phyloP scores from a whole-genome alignment of 140 eudicot species.

The Oenanthe javanica region DNA sequence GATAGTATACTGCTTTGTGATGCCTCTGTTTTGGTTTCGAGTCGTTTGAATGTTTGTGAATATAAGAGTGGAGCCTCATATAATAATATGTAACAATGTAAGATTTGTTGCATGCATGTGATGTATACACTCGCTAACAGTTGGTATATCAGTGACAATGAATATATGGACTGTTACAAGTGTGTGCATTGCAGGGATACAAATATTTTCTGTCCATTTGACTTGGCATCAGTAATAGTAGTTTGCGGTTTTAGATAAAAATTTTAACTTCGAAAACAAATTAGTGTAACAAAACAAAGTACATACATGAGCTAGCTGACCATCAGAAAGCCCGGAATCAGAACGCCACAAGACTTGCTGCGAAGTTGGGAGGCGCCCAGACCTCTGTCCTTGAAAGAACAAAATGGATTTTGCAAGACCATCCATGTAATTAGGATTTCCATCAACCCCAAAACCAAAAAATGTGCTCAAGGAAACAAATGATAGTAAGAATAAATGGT shows the following conservation, averaged over 20 bases:
- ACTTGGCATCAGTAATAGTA: background rate
- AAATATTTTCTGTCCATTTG: background rate
- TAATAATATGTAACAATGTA: background rate
- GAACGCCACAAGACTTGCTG: slow-evolving; percentile 58
- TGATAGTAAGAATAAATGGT: background rate
- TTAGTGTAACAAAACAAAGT: background rate
- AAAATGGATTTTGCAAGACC: slow-evolving; percentile 81
- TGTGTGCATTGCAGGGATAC: background rate
- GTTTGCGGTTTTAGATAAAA: background rate
- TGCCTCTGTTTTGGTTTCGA: background rate
- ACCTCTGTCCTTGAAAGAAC: slow-evolving; percentile 84
- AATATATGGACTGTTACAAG: background rate
- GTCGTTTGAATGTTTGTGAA: background rate
- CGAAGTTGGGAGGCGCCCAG: slow-evolving; percentile 52
- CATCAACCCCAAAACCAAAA: slow-evolving; percentile 24
- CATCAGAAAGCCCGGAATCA: slow-evolving; percentile 58
- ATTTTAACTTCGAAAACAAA: background rate
- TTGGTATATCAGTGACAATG: too few species aligned
- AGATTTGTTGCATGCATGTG: too few species aligned
- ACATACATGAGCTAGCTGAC: slow-evolving; percentile 53
- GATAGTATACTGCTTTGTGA: background rate
- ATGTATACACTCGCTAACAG: too few species aligned
- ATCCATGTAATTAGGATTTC: slow-evolving; percentile 56
- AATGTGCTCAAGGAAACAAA: background rate
- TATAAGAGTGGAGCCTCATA: background rate